Evolutionary conservation across 2,329 filamentous ascomycete genomes (phyloP).

Genomic region (Cytospora piceae): DNA sequence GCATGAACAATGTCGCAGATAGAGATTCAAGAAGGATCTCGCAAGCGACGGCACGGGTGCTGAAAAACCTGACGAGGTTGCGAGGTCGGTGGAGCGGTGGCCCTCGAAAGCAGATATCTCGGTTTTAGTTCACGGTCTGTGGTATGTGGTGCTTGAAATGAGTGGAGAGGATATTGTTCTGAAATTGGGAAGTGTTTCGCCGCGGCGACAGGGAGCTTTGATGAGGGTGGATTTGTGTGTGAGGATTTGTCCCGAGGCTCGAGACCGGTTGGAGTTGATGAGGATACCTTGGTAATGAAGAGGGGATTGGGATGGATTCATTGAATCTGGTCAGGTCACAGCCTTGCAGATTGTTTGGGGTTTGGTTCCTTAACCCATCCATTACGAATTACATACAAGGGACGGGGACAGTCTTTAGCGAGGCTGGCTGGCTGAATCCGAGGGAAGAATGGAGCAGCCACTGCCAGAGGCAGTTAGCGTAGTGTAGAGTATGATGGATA

Average conservation of each 20-base stretch:
- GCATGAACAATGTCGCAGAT: not conserved
- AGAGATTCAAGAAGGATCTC: not conserved
- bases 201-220: not conserved
- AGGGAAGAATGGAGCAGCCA: not conserved
- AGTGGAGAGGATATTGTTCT: not conserved
- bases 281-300: too few species aligned
- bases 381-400: not conserved
- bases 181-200: constrained; percentile 12
- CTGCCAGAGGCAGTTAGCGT: not conserved
- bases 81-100: not conserved
- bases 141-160: not conserved
- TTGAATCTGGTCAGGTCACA: not conserved
- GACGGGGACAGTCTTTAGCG: not conserved
- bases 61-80: not conserved
- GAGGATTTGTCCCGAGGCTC: not conserved
- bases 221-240: not conserved
- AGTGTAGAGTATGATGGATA: not conserved
- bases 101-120: not conserved
- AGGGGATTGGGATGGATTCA: too few species aligned
- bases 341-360: not conserved
- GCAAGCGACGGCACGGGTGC: not conserved
- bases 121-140: not conserved
- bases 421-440: not conserved
- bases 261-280: not conserved
- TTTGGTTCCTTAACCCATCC: not conserved